A percentile compares a stretch with the other conserved stretches of the same genome.
Evolutionary conservation across 2,329 filamentous ascomycete species (phyloP).

Genomic region (Dactylella cylindrospora): DNA sequence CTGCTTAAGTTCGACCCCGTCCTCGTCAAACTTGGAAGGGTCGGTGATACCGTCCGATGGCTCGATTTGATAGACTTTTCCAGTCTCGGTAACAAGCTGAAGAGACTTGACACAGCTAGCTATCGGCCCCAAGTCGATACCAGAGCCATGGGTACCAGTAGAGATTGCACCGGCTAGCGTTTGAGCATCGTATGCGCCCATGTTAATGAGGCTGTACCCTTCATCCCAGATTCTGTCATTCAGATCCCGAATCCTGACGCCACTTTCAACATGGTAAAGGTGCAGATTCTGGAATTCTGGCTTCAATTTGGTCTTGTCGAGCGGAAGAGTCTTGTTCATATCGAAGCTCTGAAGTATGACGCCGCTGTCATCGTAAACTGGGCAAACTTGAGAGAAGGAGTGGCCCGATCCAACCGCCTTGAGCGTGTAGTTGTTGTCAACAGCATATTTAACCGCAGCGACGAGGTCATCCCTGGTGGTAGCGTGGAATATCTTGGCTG

Average conservation of each 20-base stretch:
- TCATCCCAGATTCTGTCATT: background rate
- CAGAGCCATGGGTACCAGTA: conserved; percentile 11
- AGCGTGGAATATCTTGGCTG: background rate
- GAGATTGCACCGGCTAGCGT: conserved; percentile 14
- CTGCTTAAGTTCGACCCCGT: background rate
- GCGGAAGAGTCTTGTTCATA: background rate
- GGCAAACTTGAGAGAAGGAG: conserved; percentile 8
- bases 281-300: no score
- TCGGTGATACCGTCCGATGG: background rate
- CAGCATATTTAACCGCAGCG: background rate
- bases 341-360: background rate
- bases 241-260: conserved; percentile 8
- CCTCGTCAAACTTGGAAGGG: background rate
- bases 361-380: conserved; percentile 3
- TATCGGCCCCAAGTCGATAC: conserved; percentile 4
- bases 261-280: conserved; percentile 10
- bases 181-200: conserved; percentile 13
- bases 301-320: no score
- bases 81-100: conserved; percentile 1
- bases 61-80: conserved; percentile 1
- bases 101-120: conserved; percentile 6
- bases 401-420: conserved; percentile 9
- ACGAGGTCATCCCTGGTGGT: background rate
- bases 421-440: background rate
- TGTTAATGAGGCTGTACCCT: background rate